Evolutionary conservation across 2,329 filamentous ascomycete species (phyloP).

Genomic region (Atkinsonella hypoxylon): DNA sequence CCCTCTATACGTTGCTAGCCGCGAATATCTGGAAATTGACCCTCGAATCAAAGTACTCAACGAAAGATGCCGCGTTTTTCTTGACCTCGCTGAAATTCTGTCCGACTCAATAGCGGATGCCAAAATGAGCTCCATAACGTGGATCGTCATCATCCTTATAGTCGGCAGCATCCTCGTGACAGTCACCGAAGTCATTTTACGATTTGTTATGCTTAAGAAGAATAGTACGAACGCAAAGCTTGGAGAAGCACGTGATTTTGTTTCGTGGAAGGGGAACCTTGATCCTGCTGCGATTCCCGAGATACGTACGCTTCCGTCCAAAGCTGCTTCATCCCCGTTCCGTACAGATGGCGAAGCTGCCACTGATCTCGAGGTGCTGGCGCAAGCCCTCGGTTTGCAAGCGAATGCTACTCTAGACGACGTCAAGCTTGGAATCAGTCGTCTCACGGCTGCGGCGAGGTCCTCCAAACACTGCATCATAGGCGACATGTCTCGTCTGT

Average conservation of each 20-base stretch:
- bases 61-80: conserved; percentile 89
- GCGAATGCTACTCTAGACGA: conserved; percentile 24
- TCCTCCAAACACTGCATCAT: not conserved
- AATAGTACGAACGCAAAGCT: conserved; percentile 9
- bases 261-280: conserved; percentile 8
- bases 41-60: conserved; percentile 93
- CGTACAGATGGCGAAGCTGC: conserved; percentile 9
- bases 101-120: conserved; percentile 85
- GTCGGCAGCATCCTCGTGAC: conserved; percentile 84
- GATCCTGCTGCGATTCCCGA: conserved; percentile 9
- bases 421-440: conserved; percentile 21
- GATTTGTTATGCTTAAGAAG: conserved; percentile 60
- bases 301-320: conserved; percentile 10
- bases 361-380: conserved; percentile 23
- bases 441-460: conserved; percentile 14
- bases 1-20: conserved; percentile 84
- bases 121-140: conserved; percentile 93
- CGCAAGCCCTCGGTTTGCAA: conserved; percentile 21
- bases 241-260: conserved; percentile 7
- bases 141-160: conserved; percentile 96
- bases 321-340: not conserved
- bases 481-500: not conserved
- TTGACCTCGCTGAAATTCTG: conserved; percentile 90
- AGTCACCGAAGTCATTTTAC: conserved; percentile 73
- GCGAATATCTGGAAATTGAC: conserved; percentile 96